phyloP scores from a whole-genome alignment of 495 filamentous ascomycete genomes.

The Articulospora tetracladia region DNA sequence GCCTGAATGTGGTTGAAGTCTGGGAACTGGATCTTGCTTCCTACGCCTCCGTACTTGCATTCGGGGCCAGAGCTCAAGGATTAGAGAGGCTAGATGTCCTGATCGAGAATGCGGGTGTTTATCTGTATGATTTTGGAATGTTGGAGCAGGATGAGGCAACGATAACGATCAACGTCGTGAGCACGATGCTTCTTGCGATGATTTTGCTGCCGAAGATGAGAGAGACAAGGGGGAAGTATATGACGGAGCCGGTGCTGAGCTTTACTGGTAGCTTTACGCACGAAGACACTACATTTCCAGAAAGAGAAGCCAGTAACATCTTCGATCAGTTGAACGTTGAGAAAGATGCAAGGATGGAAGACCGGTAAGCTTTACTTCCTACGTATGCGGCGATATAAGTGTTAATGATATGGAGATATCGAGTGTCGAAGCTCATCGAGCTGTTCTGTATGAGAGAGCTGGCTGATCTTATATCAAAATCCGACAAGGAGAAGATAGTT shows the following conservation, averaged over 20 bases:
- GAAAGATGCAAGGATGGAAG: slow-evolving; percentile 25
- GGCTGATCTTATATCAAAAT: slow-evolving; percentile 25
- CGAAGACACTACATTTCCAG: slow-evolving; percentile 30
- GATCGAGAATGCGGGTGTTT: slow-evolving; percentile 20
- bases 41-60: slow-evolving; percentile 19
- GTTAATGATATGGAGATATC: slow-evolving; percentile 25
- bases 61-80: slow-evolving; percentile 14
- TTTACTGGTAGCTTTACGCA: slow-evolving; percentile 31
- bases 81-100: slow-evolving; percentile 19
- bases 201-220: slow-evolving; percentile 21
- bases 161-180: slow-evolving; percentile 20
- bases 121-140: slow-evolving; percentile 3
- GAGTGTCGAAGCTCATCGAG: slow-evolving; percentile 33
- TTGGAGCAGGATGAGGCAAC: slow-evolving; percentile 14
- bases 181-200: slow-evolving; percentile 17
- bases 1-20: slow-evolving; percentile 38
- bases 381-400: neutral
- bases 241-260: slow-evolving; percentile 18
- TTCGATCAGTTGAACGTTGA: slow-evolving; percentile 26
- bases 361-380: slow-evolving; percentile 22
- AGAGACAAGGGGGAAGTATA: slow-evolving; percentile 18
- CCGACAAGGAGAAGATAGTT: slow-evolving; percentile 26
- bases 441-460: slow-evolving; percentile 29
- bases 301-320: slow-evolving; percentile 27
- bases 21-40: slow-evolving; percentile 52